Conservation (phyloP, 768 basidiomycete genomes). For the Fomitopsis pulvina region DNA sequence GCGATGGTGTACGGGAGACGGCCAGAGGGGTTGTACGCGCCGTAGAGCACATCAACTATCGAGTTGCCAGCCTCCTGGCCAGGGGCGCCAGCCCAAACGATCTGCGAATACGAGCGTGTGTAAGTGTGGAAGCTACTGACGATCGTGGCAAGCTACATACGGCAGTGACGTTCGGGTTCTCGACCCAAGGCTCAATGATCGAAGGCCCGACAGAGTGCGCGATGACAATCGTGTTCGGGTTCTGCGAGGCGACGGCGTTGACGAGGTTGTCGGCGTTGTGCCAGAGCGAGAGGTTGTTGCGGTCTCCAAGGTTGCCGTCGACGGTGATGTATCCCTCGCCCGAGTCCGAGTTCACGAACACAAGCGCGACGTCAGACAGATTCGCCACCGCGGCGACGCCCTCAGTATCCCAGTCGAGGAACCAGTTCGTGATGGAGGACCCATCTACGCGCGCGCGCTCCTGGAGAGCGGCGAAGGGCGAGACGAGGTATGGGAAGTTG, state of each 20-base stretch:
- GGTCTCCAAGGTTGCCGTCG: conserved; percentile 73
- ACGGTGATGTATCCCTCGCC: conserved; percentile 81
- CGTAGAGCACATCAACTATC: conserved; percentile 45
- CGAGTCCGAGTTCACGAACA: conserved; percentile 79
- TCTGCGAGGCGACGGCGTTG: conserved; percentile 55
- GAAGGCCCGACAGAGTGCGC: conserved; percentile 42
- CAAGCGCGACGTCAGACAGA: conserved; percentile 63
- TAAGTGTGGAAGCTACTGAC: neutral
- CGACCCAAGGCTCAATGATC: conserved; percentile 38
- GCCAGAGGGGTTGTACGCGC: conserved; percentile 43
- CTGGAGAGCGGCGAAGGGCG: conserved; percentile 81
- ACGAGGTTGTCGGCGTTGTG: conserved; percentile 67
- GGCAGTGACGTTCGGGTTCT: conserved; percentile 45
- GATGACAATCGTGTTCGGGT: conserved; percentile 69
- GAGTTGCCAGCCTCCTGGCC: conserved; percentile 48
- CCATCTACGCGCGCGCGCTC: conserved; percentile 53
- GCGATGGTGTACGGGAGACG: conserved; percentile 49
- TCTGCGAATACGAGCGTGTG: conserved; percentile 2
- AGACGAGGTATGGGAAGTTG: conserved; percentile 72
- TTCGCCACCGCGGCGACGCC: conserved; percentile 15
- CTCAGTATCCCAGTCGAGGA: conserved; percentile 18
- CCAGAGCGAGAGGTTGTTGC: conserved; percentile 73
- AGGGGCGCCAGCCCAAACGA: conserved; percentile 32
- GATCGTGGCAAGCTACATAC: conserved; percentile 11
- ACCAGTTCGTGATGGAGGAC: conserved; percentile 18